phyloP scores from a whole-genome alignment of 805 yeast species.

The Saturnispora dispora region DNA sequence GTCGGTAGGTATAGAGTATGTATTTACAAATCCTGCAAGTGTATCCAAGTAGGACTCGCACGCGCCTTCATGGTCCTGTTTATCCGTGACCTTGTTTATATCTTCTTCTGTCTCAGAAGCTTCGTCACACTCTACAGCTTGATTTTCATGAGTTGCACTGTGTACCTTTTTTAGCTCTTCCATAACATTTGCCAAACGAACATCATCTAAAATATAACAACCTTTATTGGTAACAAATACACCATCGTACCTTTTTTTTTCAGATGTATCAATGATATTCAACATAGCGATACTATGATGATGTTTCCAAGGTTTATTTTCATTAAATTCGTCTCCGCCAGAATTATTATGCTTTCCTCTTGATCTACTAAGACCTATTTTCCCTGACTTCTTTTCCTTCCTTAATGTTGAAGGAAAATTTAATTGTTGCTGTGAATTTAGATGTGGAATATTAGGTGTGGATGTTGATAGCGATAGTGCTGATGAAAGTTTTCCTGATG shows the following conservation, averaged over 20 bases:
- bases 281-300: conserved; percentile 41
- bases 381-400: conserved; percentile 16
- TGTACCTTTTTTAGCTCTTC: background rate
- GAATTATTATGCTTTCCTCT: conserved; percentile 19
- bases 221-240: conserved; percentile 90
- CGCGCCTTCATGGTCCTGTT: background rate
- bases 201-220: conserved; percentile 31
- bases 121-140: background rate
- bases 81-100: background rate
- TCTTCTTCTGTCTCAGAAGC: background rate
- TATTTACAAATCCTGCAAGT: conserved; percentile 7
- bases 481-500: background rate
- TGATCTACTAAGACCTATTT: conserved; percentile 14
- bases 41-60: background rate
- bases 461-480: background rate
- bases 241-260: conserved; percentile 85
- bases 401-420: conserved; percentile 46
- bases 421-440: conserved; percentile 20
- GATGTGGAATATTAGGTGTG: background rate
- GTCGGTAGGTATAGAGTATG: conserved; percentile 8
- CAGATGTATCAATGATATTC: conserved; percentile 36
- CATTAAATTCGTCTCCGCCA: conserved; percentile 53
- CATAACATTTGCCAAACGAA: background rate
- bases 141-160: background rate
- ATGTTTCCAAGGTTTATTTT: conserved; percentile 90